phyloP scores from a whole-genome alignment of 192 early-diverging fungal species.

The Rhizoclosmatium sp. region DNA sequence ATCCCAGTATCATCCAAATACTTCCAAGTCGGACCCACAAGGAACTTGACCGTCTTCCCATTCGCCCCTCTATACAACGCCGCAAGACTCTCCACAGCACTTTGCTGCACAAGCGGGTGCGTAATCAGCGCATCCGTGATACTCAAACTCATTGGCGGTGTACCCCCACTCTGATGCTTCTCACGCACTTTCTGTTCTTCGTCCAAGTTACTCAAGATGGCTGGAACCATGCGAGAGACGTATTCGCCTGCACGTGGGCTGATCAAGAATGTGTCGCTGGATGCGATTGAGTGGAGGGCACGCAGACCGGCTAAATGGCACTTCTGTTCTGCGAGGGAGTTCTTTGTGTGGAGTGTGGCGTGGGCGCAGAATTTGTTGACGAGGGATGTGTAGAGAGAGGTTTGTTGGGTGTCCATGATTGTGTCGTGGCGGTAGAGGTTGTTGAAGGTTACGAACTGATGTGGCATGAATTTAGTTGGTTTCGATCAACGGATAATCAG shows the following conservation, averaged over 20 bases:
- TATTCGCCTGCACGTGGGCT: conserved; percentile 35
- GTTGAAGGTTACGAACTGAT: conserved; percentile 76
- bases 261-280: conserved; percentile 41
- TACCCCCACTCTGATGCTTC: neutral
- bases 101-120: conserved; percentile 34
- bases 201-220: conserved; percentile 48
- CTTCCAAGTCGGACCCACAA: conserved; percentile 12
- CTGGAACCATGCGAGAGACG: conserved; percentile 43
- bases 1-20: conserved; percentile 36
- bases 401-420: conserved; percentile 72
- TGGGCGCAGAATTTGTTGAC: conserved; percentile 45
- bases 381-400: conserved; percentile 39
- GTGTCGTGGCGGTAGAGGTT: conserved; percentile 66
- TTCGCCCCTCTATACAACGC: conserved; percentile 20
- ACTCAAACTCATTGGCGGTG: conserved; percentile 22
- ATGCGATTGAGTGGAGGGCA: conserved; percentile 47
- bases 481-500: too few relatives aligned
- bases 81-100: conserved; percentile 19
- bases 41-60: conserved; percentile 1
- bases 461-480: too few relatives aligned
- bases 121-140: conserved; percentile 49
- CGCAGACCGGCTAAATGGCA: conserved; percentile 50
- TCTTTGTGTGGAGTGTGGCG: conserved; percentile 20
- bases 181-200: neutral
- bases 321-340: conserved; percentile 44